Evolutionary conservation across 768 basidiomycete species (phyloP).

Genomic region (Favolaschia claudopus): DNA sequence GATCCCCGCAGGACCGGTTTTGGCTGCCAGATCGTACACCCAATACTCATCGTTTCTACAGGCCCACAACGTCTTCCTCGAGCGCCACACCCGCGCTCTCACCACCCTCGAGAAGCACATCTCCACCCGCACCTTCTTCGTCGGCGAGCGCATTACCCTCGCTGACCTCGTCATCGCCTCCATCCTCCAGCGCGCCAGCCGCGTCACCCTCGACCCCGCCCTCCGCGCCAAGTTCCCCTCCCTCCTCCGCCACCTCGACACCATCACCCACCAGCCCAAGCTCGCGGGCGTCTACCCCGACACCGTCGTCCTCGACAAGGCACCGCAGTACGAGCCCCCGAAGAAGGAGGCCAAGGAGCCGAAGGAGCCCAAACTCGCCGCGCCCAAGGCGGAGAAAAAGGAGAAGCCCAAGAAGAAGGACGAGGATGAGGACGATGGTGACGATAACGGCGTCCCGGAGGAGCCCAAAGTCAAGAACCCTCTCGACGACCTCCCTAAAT

Average conservation of each 20-base stretch:
- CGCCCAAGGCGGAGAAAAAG: constrained; percentile 71
- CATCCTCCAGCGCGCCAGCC: constrained; percentile 60
- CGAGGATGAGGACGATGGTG: constrained; percentile 71
- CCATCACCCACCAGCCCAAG: constrained; percentile 84
- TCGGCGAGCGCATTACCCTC: constrained; percentile 92
- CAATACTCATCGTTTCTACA: no score
- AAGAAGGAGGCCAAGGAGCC: constrained; percentile 56
- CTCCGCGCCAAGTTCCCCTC: constrained; percentile 75
- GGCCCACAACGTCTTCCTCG: constrained; percentile 64
- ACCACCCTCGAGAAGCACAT: constrained; percentile 79
- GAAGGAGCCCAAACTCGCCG: constrained; percentile 68
- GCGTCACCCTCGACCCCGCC: constrained; percentile 68
- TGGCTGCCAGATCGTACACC: no score
- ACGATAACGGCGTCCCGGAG: constrained; percentile 78
- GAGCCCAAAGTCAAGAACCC: constrained; percentile 97
- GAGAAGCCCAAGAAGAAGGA: constrained; percentile 65
- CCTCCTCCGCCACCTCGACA: constrained; percentile 85
- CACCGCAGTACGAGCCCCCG: constrained; percentile 72
- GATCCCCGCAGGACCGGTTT: no score
- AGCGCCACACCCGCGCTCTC: constrained; percentile 65
- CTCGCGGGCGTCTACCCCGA: constrained; percentile 73
- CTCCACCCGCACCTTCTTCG: constrained; percentile 84
- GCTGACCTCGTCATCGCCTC: constrained; percentile 83
- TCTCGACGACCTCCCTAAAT: constrained; percentile 89
- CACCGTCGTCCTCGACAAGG: constrained; percentile 71